A percentile compares a stretch with the other conserved stretches of the same genome.
These are phyloP conservation scores for Arthrobotrys megalospora DNA, from an alignment of 2,329 filamentous ascomycete genomes.

Conservation along the genomic window DNA sequence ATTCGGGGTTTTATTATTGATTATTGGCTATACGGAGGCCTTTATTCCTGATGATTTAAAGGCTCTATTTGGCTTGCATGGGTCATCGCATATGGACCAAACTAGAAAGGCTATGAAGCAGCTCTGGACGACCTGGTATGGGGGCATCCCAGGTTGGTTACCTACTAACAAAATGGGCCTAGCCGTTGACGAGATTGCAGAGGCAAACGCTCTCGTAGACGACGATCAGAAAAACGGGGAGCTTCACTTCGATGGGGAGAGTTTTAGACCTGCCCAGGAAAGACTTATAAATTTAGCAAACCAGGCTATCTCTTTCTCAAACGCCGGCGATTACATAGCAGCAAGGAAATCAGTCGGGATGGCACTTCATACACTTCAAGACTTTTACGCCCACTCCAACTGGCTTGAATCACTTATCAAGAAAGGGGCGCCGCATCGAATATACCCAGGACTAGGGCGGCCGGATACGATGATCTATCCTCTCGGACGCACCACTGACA, in stretches of 20 bases:
- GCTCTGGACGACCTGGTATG: slow-evolving; percentile 36
- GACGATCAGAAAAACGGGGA: slow-evolving; percentile 43
- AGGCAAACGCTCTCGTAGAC: slow-evolving; percentile 43
- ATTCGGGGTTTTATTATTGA: neutral
- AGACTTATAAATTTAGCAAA: slow-evolving; percentile 37
- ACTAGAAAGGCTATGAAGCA: slow-evolving; percentile 26
- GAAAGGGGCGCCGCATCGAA: neutral
- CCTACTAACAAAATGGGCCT: slow-evolving; percentile 11
- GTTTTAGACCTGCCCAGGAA: slow-evolving; percentile 36
- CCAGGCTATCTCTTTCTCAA: slow-evolving; percentile 20
- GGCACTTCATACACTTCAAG: slow-evolving; percentile 55
- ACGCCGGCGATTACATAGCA: slow-evolving; percentile 4
- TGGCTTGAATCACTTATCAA: slow-evolving; percentile 33
- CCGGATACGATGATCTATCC: slow-evolving; percentile 46
- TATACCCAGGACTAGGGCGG: slow-evolving; percentile 43
- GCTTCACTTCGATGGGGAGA: slow-evolving; percentile 58
- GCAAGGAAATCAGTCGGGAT: slow-evolving; percentile 46
- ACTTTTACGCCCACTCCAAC: slow-evolving; percentile 57
- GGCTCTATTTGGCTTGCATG: neutral
- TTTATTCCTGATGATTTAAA: neutral
- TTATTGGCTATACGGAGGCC: neutral
- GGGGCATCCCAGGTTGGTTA: neutral
- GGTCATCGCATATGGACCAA: slow-evolving; percentile 38
- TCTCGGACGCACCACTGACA: neutral
- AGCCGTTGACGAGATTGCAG: slow-evolving; percentile 34